Base-by-base conservation (phyloP, 345 rosid species). In the Euphorbia peplus region DNA sequence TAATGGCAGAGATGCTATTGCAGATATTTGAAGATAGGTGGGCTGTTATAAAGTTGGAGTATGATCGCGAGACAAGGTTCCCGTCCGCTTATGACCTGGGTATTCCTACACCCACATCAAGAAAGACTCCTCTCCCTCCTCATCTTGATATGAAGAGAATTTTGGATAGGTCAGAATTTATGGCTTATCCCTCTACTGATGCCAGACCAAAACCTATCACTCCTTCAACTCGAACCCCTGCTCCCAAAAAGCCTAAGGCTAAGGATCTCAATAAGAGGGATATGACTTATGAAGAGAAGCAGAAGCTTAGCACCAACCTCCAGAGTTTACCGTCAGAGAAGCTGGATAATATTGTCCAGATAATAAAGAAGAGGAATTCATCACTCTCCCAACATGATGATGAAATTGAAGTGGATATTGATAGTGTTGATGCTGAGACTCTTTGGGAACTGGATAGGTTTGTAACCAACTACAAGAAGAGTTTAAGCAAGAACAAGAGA, bases 391-490 rank as follows among this genome's bases (percentile, higher is more conserved):
- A 87, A 71, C 88, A 83, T 41, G 99, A 91, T 63, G 98, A 87
- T 72, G 99, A 95, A 78, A 91, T 95, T 75, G 99, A 95, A 79
- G 97, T 93, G 47, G 98, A 93, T 76, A 93, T 93, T 70, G 98
- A 93, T 78, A 86, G 85, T 78, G 97, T 95, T 80, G 99, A 95
- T 78, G 83, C 90, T 0, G 99, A 95, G 85, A 95, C 99, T 66
- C 87, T 95, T 28, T 95, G 99, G 99, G 99, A 95, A 83, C 87
- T 95, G 50, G 99, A 95, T 75, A 88, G 99, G 79, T 95, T 91
- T 83, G 92, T 91, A 0, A 90, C 93, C 71, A 95, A 95, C 84
- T 95, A 88, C 75, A 95, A 88, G 79, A 91, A 95, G 80, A 90
- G 95, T 69, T 78, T 95, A 79, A 95, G 99, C 85, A 95, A 95